Evolutionary conservation across 768 basidiomycete genomes (phyloP).

Genomic region (Pleurotus sapidus): DNA sequence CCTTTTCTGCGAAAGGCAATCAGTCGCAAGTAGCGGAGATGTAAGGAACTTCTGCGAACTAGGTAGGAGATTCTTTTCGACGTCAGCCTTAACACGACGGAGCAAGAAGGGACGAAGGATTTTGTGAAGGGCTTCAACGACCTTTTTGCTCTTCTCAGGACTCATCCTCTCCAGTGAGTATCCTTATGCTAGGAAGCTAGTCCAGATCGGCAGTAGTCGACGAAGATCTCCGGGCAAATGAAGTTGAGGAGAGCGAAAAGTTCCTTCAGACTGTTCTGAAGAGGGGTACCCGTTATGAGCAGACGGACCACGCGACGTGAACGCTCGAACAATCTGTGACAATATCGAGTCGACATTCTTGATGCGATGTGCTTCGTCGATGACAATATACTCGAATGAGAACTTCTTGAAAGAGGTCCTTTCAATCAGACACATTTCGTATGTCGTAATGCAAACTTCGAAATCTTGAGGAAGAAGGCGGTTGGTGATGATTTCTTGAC

Average conservation of each 20-base stretch:
- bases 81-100: constrained; percentile 92
- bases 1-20: constrained; percentile 68
- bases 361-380: constrained; percentile 99
- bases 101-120: constrained; percentile 94
- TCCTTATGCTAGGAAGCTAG: constrained; percentile 92
- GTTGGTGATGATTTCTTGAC: constrained; percentile 74
- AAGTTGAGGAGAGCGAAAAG: constrained; percentile 91
- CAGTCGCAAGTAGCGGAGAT: background rate
- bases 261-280: constrained; percentile 97
- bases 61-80: constrained; percentile 93
- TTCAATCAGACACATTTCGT: constrained; percentile 96
- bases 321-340: constrained; percentile 89
- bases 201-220: constrained; percentile 89
- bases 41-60: constrained; percentile 44
- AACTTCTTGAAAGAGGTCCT: constrained; percentile 91
- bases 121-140: constrained; percentile 96
- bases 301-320: constrained; percentile 85
- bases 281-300: constrained; percentile 94
- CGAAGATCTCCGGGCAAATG: constrained; percentile 95
- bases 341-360: constrained; percentile 98
- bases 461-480: constrained; percentile 86
- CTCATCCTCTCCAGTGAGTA: constrained; percentile 54
- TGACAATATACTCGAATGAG: constrained; percentile 95
- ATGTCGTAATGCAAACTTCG: constrained; percentile 92
- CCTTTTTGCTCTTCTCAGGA: constrained; percentile 87